Conservation (phyloP, 345 rosid species). For the Erysimum cheiranthoides region DNA sequence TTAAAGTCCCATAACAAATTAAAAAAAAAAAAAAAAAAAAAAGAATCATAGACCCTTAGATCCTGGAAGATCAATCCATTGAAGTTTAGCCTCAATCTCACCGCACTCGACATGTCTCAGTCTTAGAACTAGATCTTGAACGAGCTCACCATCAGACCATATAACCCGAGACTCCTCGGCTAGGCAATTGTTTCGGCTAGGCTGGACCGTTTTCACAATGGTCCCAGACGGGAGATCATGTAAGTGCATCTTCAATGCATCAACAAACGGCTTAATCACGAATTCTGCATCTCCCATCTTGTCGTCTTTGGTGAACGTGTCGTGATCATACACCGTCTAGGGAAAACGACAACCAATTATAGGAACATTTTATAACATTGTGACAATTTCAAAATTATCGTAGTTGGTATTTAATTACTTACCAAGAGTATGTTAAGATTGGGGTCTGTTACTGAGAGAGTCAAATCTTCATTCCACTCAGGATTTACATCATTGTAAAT, state of each 20-base stretch:
- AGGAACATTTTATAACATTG: background rate
- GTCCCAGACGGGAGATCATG: slow-evolving; percentile 60
- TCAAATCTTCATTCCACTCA: slow-evolving; percentile 89
- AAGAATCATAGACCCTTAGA: slow-evolving; percentile 49
- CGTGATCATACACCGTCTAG: slow-evolving; percentile 88
- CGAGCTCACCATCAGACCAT: slow-evolving; percentile 55
- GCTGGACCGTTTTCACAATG: slow-evolving; percentile 55
- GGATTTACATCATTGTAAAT: slow-evolving; percentile 82
- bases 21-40: background rate
- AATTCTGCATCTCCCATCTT: slow-evolving; percentile 93
- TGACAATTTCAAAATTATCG: background rate
- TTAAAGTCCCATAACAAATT: slow-evolving; percentile 3
- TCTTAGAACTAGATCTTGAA: slow-evolving; percentile 69
- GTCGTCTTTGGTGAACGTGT: slow-evolving; percentile 83
- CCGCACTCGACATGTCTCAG: slow-evolving; percentile 85
- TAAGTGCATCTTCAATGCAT: slow-evolving; percentile 66
- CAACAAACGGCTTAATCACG: slow-evolving; percentile 56
- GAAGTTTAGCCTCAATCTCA: slow-evolving; percentile 75
- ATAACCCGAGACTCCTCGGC: slow-evolving; percentile 62
- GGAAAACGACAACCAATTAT: background rate
- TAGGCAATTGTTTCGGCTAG: slow-evolving; percentile 67
- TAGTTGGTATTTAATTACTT: slow-evolving; percentile 27
- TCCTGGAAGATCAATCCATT: slow-evolving; percentile 86
- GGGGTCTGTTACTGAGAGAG: slow-evolving; percentile 77
- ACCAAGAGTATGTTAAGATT: slow-evolving; percentile 60